phyloP scores from a whole-genome alignment of 2,329 filamentous ascomycete species.

The Trichoderma sp. region DNA sequence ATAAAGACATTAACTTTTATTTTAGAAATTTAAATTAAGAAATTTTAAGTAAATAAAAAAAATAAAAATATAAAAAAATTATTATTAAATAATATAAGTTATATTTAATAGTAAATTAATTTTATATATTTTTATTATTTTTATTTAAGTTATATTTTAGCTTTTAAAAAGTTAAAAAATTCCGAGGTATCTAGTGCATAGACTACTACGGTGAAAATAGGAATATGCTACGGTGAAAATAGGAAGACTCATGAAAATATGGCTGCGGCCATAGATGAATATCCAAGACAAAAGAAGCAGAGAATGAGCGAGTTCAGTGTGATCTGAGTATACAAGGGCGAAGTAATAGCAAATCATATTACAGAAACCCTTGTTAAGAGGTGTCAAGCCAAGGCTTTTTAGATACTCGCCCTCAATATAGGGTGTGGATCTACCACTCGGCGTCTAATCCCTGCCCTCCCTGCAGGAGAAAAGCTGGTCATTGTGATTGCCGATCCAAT shows the following conservation, averaged over 20 bases:
- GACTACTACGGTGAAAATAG: too few species aligned
- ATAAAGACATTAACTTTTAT: too few species aligned
- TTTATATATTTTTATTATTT: too few species aligned
- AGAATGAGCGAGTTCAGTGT: background rate
- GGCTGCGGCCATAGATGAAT: background rate
- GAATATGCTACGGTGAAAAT: too few species aligned
- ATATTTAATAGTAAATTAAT: too few species aligned
- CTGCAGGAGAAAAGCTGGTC: background rate
- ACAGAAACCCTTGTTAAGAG: background rate
- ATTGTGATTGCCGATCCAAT: conserved; percentile 10
- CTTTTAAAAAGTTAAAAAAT: too few species aligned
- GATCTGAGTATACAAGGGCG: background rate
- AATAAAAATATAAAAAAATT: too few species aligned
- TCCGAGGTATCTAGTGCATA: too few species aligned
- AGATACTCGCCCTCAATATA: background rate
- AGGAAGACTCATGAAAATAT: background rate
- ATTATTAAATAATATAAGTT: too few species aligned
- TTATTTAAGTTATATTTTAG: too few species aligned
- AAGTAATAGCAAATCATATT: background rate
- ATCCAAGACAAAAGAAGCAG: conserved; percentile 2
- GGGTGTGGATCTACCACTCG: background rate
- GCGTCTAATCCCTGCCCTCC: background rate
- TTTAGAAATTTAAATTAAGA: too few species aligned
- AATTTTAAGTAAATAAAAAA: too few species aligned
- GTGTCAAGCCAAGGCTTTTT: background rate